Percentiles rank a stretch among this genome's conserved stretches.
phyloP scores from a whole-genome alignment of 495 filamentous ascomycete genomes.

The Thermochaetoides thermophila region DNA sequence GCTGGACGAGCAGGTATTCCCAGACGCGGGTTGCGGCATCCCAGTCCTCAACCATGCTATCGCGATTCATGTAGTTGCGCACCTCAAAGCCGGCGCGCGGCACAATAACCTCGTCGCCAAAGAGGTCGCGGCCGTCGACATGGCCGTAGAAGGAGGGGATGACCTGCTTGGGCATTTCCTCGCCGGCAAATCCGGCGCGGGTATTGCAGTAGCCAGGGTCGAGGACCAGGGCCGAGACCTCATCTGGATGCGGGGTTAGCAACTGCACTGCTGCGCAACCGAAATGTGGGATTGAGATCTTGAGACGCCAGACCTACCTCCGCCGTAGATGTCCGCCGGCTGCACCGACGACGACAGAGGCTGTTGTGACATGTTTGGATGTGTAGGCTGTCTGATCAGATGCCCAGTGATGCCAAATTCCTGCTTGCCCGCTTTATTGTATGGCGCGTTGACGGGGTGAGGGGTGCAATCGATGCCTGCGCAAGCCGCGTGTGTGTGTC shows the following conservation, averaged over 20 bases:
- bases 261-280: not conserved
- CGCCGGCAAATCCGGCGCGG: constrained; percentile 91
- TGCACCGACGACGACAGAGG: constrained; percentile 24
- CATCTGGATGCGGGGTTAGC: constrained; percentile 42
- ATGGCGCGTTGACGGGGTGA: not conserved
- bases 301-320: constrained; percentile 47
- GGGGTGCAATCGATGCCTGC: not conserved
- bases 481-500: constrained; percentile 4
- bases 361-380: constrained; percentile 18
- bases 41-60: constrained; percentile 93
- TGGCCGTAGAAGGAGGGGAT: constrained; percentile 70
- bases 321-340: constrained; percentile 62
- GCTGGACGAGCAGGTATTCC: constrained; percentile 59
- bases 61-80: constrained; percentile 75
- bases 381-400: not conserved
- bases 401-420: not conserved
- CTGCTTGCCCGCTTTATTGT: too few species aligned
- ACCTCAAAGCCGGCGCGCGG: constrained; percentile 64
- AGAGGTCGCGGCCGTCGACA: constrained; percentile 45
- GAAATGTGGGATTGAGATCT: constrained; percentile 1
- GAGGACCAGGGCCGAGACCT: constrained; percentile 91
- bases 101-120: constrained; percentile 74
- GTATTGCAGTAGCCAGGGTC: constrained; percentile 83
- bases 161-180: constrained; percentile 91
- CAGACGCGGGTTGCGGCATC: constrained; percentile 78